Percentiles rank a stretch among this genome's conserved stretches.
Conservation (phyloP, 495 filamentous ascomycete species). For the Talaromyces nanjingensis region DNA sequence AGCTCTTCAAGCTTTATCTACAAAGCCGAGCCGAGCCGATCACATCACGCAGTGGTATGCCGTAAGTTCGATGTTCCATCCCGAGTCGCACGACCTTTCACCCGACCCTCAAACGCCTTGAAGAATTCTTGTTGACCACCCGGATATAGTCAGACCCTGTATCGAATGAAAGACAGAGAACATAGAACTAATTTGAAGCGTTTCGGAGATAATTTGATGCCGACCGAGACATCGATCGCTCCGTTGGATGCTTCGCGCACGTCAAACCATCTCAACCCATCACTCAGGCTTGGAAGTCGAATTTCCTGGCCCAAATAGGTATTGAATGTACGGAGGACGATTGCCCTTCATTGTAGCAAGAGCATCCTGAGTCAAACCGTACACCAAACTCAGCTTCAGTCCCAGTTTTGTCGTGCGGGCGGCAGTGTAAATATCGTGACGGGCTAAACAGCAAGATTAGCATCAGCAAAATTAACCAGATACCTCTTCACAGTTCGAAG, state of each 20-base stretch:
- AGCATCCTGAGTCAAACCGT: slow-evolving; percentile 74
- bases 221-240: background rate
- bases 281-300: background rate
- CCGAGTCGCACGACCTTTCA: background rate
- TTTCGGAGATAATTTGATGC: background rate
- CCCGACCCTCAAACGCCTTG: background rate
- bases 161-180: background rate
- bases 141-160: background rate
- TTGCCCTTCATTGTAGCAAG: slow-evolving; percentile 58
- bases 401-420: slow-evolving; percentile 79
- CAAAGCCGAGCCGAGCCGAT: background rate
- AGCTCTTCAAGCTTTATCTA: background rate
- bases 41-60: background rate
- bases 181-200: background rate
- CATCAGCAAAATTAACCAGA: slow-evolving; percentile 11
- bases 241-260: too few relatives aligned
- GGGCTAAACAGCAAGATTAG: slow-evolving; percentile 44
- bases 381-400: slow-evolving; percentile 66
- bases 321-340: slow-evolving; percentile 64
- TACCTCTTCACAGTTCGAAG: background rate
- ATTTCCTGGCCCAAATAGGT: slow-evolving; percentile 36
- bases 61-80: background rate
- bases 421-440: slow-evolving; percentile 72
- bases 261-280: too few relatives aligned
- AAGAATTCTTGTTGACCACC: background rate